phyloP scores from a whole-genome alignment of 2,329 filamentous ascomycete genomes.

The Gnomoniopsis sp. region DNA sequence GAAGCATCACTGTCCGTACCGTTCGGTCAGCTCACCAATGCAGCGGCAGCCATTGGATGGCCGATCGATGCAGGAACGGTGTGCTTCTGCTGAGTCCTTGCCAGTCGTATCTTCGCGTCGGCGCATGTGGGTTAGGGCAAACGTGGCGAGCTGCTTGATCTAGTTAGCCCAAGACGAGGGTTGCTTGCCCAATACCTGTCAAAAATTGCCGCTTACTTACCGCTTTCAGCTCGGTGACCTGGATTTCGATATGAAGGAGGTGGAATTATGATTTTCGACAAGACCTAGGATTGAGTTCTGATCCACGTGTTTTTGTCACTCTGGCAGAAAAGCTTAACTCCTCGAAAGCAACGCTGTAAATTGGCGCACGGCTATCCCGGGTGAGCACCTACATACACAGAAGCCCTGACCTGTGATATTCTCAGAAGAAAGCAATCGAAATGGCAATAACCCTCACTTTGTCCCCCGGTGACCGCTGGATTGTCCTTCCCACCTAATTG shows the following conservation, averaged over 20 bases:
- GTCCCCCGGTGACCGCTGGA: too few species aligned
- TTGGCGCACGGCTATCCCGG: background rate
- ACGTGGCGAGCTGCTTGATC: slow-evolving; percentile 1
- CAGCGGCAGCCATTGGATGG: background rate
- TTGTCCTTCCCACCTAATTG: too few species aligned
- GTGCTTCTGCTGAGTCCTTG: background rate
- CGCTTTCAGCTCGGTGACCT: background rate
- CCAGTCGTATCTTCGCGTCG: background rate
- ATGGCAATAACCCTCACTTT: too few species aligned
- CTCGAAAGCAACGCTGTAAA: background rate
- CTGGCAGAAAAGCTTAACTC: background rate
- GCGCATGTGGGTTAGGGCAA: background rate
- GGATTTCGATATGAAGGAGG: background rate
- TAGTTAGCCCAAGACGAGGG: background rate
- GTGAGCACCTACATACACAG: background rate
- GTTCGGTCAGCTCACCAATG: background rate
- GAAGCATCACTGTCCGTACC: background rate
- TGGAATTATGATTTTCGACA: too few species aligned
- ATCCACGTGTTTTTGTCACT: background rate
- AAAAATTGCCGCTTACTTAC: background rate
- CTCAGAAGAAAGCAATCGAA: too few species aligned
- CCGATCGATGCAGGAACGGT: background rate
- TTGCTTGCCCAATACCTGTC: background rate
- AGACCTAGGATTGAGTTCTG: background rate
- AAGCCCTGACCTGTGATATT: background rate